Base-by-base conservation (phyloP, 306 rosid species). In the Prunus padus region DNA sequence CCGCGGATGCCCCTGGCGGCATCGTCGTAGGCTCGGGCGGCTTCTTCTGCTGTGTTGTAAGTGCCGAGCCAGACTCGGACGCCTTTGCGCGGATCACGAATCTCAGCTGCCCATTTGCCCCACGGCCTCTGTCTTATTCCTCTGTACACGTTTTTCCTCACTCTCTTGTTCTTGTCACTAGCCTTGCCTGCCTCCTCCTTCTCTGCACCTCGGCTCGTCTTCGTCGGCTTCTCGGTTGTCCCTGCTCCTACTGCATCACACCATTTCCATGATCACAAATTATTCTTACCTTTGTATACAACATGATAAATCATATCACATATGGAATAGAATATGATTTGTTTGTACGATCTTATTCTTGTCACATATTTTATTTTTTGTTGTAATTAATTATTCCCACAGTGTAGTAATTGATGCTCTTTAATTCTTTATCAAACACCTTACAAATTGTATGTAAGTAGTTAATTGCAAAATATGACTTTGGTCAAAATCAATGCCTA, bases 81-180 rank as follows among this genome's bases (percentile, higher is more conserved):
- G 11, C 99, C 99, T 47, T 92, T 88, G 9, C 78, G 87, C 25
- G 99, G 99, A 88, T 95, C 99, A 69, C 99, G 91, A 68, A 95
- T 95, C 78, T 95, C 99, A 0, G 99, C 97, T 0, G 99, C 99
- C 99, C 99, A 95, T 65, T 95, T 95, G 0, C 99, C 99, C 99
- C 99, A 92, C 15, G 99, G 97, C 82, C 99, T 87, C 72, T 86
- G 97, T 64, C 99, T 78, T 77, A 95, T 92, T 65, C 99, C 99
- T 84, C 97, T 86, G 86, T 90, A 95, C 30, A 79, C 82, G 86
- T 86, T 95, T 82, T 95, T 95, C 1, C 97, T 73, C 68, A 60
- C 59, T 3, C 68, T 73, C 68, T 60, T 73, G 0, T 63, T 14
- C 46, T 5, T 26, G 1, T 37, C 42, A 37, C 2, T 37, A 7